Percentiles rank a stretch among this genome's conserved stretches.
These are phyloP conservation scores for Sordaria brevicollis DNA, from an alignment of 495 filamentous ascomycete species.

Conservation along the genomic window DNA sequence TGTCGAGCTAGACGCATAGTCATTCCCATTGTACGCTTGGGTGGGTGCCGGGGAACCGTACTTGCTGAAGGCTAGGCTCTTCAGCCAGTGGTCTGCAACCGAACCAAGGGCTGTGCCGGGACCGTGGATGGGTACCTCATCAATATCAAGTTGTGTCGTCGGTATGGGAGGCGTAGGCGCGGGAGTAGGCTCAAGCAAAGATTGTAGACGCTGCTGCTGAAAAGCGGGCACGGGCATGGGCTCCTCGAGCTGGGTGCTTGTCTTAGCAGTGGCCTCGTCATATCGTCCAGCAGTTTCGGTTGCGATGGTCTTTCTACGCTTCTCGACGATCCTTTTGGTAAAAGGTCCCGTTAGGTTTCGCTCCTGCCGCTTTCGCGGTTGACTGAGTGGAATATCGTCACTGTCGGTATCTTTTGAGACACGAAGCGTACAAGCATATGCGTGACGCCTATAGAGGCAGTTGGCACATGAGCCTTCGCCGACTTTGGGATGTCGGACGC, in stretches of 20 bases:
- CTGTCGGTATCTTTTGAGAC: neutral
- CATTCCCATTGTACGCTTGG: neutral
- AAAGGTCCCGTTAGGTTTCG: neutral
- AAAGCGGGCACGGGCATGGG: neutral
- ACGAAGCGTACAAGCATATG: neutral
- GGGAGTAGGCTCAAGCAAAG: neutral
- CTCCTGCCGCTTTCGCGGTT: neutral
- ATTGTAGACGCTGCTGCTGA: neutral
- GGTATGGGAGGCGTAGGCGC: neutral
- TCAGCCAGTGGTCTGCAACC: neutral
- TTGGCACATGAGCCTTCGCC: neutral
- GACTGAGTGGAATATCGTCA: neutral
- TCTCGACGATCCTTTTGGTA: neutral
- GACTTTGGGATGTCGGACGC: neutral
- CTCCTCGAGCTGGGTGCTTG: neutral
- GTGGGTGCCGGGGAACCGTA: neutral
- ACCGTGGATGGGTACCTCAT: neutral
- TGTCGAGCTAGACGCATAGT: neutral
- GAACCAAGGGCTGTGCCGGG: neutral
- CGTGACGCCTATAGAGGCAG: neutral
- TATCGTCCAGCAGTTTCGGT: neutral
- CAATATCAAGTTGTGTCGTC: neutral
- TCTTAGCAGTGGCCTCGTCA: neutral
- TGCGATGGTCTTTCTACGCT: neutral
- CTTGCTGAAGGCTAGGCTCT: neutral